Percentiles rank a stretch among this genome's conserved stretches.
Evolutionary conservation across 164 flowering plant genomes (phyloP).

Genomic region (Kalanchoe fedtschenkoi): DNA sequence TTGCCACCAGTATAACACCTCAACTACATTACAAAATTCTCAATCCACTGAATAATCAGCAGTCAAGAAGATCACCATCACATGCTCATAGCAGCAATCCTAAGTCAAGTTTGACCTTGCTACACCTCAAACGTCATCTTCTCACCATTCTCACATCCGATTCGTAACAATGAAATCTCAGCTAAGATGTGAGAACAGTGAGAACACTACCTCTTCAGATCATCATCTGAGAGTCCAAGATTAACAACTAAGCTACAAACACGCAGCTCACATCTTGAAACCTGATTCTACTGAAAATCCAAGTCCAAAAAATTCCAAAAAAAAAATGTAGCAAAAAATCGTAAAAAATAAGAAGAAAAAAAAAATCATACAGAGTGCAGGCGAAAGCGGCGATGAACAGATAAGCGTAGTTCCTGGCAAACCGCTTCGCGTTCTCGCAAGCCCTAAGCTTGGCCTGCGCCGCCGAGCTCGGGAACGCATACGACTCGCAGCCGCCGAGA

Average conservation of each 20-base stretch:
- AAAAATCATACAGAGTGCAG: constrained; percentile 53
- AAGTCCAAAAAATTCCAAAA: background rate
- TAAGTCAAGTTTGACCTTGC: too few species aligned
- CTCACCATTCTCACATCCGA: too few species aligned
- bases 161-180: background rate
- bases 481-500: constrained; percentile 40
- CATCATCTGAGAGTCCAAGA: too few species aligned
- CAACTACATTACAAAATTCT: too few species aligned
- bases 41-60: too few species aligned
- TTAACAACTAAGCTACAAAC: too few species aligned
- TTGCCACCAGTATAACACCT: too few species aligned
- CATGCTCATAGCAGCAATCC: too few species aligned
- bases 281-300: background rate
- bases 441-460: constrained; percentile 60
- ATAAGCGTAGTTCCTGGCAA: constrained; percentile 56
- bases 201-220: background rate
- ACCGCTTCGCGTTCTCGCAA: constrained; percentile 85
- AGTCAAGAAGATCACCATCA: too few species aligned
- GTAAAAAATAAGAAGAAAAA: too few species aligned
- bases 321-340: too few species aligned
- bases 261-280: background rate
- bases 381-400: constrained; percentile 55
- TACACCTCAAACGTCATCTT: too few species aligned
- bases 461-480: constrained; percentile 63
- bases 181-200: background rate